Evolutionary conservation across 2,329 filamentous ascomycete genomes (phyloP), one percentile per base, ranked within the genome.

Genomic region (Trichoderma polysporum): DNA sequence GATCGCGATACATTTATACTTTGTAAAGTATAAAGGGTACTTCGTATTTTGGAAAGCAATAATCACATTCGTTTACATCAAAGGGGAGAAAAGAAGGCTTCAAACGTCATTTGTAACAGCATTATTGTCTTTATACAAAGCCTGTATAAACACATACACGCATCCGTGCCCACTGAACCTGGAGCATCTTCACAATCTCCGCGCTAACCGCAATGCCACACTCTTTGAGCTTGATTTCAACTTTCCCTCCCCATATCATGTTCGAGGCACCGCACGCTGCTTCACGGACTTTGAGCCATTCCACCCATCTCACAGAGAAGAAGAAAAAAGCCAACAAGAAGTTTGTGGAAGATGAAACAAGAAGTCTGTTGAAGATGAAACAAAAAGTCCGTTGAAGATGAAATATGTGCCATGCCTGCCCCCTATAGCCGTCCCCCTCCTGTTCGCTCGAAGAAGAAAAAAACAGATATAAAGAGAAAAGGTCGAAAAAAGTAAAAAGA

Each of bases 81-180:
- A 45, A 17, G 31, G 22, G 17, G 49, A 15, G 9, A 12, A 4
- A 39, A 1, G n/a, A 29, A 22, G 3, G 41, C n/a, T 35, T 65
- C 13, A 17, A 50, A 50, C 29, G 13, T n/a, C 31, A n/a, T 65
- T 15, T 50, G 58, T 39, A 65, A 41, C 27, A 22, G 52, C 25
- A 63, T n/a, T 31, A 35, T 56, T 31, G 35, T 41, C 37, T 63
- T 63, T 56, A 33, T 35, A 56, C 50, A 47, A 45, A 53, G 50
- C 22, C 50, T 35, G 25, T 53, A 47, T 56, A 54, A 56, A 47
- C 50, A 56, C 50, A 54, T 45, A 5, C 31, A 62, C 7, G n/a
- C 52, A 37, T 22, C n/a, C 33, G 39, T 19, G 37, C 9, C 39
- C 35, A 3, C 17, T 45, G n/a, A 25, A 12, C 6, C 41, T 33